Conservation (phyloP, 2,329 filamentous ascomycete genomes). For the Fusarium temperatum region DNA sequence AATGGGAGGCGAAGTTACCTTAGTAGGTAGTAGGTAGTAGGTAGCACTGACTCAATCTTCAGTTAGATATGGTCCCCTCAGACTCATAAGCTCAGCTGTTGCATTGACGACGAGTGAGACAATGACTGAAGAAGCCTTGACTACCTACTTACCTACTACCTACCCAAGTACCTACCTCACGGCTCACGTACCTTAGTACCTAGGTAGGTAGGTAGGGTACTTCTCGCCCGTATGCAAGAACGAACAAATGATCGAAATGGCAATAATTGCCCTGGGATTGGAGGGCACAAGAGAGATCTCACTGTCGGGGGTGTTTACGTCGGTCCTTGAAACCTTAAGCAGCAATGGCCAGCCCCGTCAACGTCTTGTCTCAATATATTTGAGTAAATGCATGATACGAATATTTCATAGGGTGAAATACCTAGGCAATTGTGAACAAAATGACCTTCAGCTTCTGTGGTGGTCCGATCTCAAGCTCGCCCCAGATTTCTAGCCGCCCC, state of each 20-base stretch:
- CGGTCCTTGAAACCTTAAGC: neutral
- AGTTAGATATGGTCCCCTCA: neutral
- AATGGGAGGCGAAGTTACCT: neutral
- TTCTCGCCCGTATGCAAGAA: neutral
- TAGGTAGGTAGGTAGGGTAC: neutral
- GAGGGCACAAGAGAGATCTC: neutral
- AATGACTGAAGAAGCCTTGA: neutral
- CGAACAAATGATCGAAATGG: neutral
- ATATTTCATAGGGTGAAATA: neutral
- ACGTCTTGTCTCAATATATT: neutral
- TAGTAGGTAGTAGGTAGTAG: neutral
- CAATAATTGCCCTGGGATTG: neutral
- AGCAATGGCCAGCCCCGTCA: neutral
- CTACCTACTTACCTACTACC: neutral
- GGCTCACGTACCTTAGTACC: neutral
- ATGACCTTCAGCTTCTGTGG: neutral
- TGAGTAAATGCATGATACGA: neutral
- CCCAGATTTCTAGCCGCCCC: neutral
- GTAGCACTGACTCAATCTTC: neutral
- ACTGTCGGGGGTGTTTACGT: neutral
- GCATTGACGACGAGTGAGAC: neutral
- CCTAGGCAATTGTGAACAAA: neutral
- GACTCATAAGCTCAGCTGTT: neutral
- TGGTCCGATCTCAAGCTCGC: constrained; percentile 5
- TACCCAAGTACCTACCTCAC: neutral